Percentiles rank a stretch among this genome's conserved stretches.
These are phyloP conservation scores for Annona squamosa DNA, from an alignment of 164 flowering plant genomes.

Conservation along the genomic window DNA sequence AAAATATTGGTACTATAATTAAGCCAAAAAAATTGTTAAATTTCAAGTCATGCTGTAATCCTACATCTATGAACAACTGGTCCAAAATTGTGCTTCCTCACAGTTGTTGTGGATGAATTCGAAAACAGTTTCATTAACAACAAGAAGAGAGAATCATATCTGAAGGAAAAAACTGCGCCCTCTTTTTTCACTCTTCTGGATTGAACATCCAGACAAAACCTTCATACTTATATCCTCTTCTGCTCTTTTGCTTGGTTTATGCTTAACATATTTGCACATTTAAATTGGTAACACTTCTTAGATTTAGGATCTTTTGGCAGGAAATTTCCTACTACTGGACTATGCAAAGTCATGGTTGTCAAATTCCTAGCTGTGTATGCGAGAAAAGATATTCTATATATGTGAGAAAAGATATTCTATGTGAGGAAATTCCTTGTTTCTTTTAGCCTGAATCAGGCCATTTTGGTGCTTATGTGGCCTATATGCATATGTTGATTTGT, in stretches of 20 bases:
- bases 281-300: neutral
- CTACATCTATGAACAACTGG: neutral
- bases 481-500: neutral
- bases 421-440: neutral
- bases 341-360: neutral
- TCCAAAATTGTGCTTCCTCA: neutral
- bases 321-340: neutral
- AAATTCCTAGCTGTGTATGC: neutral
- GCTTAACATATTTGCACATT: neutral
- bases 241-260: neutral
- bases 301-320: neutral
- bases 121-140: neutral
- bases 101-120: neutral
- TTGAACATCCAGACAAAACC: neutral
- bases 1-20: too few relatives aligned
- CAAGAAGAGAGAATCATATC: neutral
- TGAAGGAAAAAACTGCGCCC: neutral
- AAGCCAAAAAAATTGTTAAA: too few relatives aligned
- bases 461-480: neutral
- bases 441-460: neutral
- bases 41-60: too few relatives aligned
- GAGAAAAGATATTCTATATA: neutral
- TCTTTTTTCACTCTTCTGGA: neutral
- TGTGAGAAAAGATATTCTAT: neutral
- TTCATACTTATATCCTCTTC: neutral